phyloP scores from a whole-genome alignment of 192 early-diverging fungal species.

The Entomortierella beljakovae region DNA sequence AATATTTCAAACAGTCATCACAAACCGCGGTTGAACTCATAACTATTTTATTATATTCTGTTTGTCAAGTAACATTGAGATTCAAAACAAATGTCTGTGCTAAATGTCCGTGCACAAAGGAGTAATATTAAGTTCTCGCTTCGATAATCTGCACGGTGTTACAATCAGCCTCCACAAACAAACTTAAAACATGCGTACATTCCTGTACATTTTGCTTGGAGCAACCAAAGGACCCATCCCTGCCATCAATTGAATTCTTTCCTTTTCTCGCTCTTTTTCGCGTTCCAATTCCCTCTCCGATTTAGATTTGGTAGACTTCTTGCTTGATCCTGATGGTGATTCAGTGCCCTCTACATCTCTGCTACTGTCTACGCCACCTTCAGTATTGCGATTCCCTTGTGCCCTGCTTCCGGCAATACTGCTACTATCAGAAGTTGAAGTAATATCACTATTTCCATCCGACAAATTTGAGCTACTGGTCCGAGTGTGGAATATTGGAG shows the following conservation, averaged over 20 bases:
- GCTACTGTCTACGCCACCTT: not conserved
- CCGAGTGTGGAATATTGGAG: conserved; percentile 18
- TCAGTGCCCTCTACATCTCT: not conserved
- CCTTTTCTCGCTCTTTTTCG: conserved; percentile 33
- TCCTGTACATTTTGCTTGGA: conserved; percentile 51
- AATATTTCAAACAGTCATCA: no score
- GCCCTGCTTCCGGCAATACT: conserved; percentile 5
- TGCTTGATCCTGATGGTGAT: not conserved
- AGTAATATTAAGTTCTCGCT: no score
- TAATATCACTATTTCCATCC: conserved; percentile 38
- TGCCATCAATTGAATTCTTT: conserved; percentile 33
- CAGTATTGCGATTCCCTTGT: not conserved
- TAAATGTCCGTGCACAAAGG: no score
- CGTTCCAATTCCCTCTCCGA: conserved; percentile 22
- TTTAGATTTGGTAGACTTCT: conserved; percentile 7
- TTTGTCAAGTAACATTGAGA: no score
- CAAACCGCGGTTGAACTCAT: no score
- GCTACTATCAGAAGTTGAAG: conserved; percentile 33
- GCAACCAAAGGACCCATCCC: conserved; percentile 32
- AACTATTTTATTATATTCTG: no score
- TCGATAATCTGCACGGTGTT: no score
- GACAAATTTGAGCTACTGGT: conserved; percentile 19
- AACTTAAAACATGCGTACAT: conserved; percentile 43
- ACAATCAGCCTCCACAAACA: no score
- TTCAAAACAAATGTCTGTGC: no score